Evolutionary conservation across 345 rosid genomes (phyloP).

Genomic region (Syzygium grande): DNA sequence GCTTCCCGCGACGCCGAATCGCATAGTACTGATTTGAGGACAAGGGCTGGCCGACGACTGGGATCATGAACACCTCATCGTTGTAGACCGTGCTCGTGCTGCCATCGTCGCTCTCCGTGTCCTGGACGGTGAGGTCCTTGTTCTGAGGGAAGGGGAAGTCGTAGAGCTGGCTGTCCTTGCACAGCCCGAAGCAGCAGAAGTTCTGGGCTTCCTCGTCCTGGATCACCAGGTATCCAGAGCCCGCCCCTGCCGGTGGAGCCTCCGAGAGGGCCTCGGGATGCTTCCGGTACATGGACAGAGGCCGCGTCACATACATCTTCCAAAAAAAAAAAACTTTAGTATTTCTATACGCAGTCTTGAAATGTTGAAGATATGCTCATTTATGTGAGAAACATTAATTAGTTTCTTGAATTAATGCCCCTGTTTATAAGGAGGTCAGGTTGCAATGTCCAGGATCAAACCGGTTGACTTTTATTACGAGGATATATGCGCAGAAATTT

Average conservation of each 20-base stretch:
- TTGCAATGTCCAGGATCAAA: neutral
- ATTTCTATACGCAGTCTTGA: neutral
- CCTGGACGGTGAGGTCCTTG: slow-evolving; percentile 11
- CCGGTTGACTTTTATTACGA: neutral
- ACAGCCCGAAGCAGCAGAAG: slow-evolving; percentile 22
- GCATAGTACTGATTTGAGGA: slow-evolving; percentile 24
- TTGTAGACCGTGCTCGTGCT: neutral
- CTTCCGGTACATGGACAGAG: slow-evolving; percentile 31
- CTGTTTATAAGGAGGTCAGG: neutral
- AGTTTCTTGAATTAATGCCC: neutral
- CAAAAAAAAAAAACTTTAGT: neutral
- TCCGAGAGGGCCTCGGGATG: slow-evolving; percentile 10
- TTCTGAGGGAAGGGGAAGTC: slow-evolving; percentile 44
- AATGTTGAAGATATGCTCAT: neutral
- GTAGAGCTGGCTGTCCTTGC: neutral
- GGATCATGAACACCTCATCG: slow-evolving; percentile 17
- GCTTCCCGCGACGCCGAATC: slow-evolving; percentile 6
- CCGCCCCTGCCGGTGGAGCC: slow-evolving; percentile 33
- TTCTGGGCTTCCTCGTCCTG: slow-evolving; percentile 33
- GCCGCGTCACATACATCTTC: slow-evolving; percentile 42
- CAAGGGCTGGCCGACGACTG: slow-evolving; percentile 28
- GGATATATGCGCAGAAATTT: neutral
- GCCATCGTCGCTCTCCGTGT: neutral
- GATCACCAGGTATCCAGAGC: slow-evolving; percentile 31
- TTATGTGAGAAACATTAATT: neutral